Percentiles rank a stretch among this genome's conserved stretches.
These are phyloP conservation scores for Penicillium brasilianum DNA, from an alignment of 2,329 filamentous ascomycete genomes.

Conservation along the genomic window DNA sequence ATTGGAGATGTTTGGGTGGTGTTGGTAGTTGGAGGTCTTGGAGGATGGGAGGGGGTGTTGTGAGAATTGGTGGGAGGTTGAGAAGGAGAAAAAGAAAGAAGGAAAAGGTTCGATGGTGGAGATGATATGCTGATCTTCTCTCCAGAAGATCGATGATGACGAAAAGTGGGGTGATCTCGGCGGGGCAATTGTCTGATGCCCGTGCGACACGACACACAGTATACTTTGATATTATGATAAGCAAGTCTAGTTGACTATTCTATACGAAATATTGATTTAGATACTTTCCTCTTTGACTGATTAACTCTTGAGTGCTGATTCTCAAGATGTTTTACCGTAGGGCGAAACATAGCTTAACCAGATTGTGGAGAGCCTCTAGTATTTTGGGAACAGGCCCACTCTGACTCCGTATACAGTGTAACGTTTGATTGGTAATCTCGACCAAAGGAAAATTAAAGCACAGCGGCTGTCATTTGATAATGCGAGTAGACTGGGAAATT, in stretches of 20 bases:
- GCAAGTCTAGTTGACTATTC: not conserved
- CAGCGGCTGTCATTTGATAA: not conserved
- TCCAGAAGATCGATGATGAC: not conserved
- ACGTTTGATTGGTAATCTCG: not conserved
- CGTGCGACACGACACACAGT: not conserved
- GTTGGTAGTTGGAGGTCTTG: not conserved
- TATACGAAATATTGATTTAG: not conserved
- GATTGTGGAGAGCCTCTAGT: not conserved
- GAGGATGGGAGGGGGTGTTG: not conserved
- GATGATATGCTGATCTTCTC: not conserved
- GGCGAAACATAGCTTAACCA: not conserved
- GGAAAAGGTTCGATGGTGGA: not conserved
- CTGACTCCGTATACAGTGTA: not conserved
- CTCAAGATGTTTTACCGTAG: not conserved
- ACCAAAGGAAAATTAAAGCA: not conserved
- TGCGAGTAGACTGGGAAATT: not conserved
- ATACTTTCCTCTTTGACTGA: not conserved
- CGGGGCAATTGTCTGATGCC: conserved; percentile 4
- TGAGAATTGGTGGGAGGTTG: not conserved
- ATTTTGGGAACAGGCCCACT: not conserved
- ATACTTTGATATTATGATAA: not conserved
- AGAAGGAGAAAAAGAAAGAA: not conserved
- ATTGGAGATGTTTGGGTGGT: not conserved
- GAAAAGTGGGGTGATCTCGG: not conserved
- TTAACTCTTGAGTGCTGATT: not conserved